Evolutionary conservation across 2,329 filamentous ascomycete species (phyloP).

Genomic region (Curvularia eragrostidis): DNA sequence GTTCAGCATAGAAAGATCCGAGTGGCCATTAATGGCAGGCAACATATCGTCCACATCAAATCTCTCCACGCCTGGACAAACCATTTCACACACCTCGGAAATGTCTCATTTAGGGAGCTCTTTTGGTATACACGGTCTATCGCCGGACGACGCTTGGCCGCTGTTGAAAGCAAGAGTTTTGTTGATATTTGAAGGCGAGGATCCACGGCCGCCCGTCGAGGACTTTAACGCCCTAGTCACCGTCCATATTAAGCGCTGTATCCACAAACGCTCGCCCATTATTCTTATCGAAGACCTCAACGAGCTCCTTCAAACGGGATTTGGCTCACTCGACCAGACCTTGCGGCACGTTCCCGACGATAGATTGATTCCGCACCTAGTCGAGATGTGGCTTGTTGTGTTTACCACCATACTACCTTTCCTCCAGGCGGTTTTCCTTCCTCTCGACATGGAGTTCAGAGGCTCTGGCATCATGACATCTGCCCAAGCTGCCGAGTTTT

Average conservation of each 20-base stretch:
- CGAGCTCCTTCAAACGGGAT: conserved; percentile 80
- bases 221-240: conserved; percentile 83
- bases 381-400: conserved; percentile 92
- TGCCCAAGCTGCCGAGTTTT: conserved; percentile 86
- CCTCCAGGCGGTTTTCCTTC: conserved; percentile 92
- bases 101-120: conserved; percentile 55
- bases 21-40: conserved; percentile 43
- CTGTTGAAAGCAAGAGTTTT: conserved; percentile 77
- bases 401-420: conserved; percentile 92
- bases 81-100: conserved; percentile 46
- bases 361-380: conserved; percentile 84
- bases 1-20: conserved; percentile 48
- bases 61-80: conserved; percentile 32
- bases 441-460: conserved; percentile 90
- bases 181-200: conserved; percentile 81
- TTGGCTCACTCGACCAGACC: conserved; percentile 83
- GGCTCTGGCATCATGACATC: conserved; percentile 81
- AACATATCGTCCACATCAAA: conserved; percentile 36
- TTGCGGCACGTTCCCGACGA: conserved; percentile 82
- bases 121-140: conserved; percentile 58
- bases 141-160: conserved; percentile 80
- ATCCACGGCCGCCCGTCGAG: conserved; percentile 79
- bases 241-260: conserved; percentile 78
- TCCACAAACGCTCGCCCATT: conserved; percentile 74
- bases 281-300: conserved; percentile 77